Percentiles rank a stretch among this genome's conserved stretches.
Evolutionary conservation across 371 early-diverging fungal genomes (phyloP).

Genomic region (Mortierella sp.): DNA sequence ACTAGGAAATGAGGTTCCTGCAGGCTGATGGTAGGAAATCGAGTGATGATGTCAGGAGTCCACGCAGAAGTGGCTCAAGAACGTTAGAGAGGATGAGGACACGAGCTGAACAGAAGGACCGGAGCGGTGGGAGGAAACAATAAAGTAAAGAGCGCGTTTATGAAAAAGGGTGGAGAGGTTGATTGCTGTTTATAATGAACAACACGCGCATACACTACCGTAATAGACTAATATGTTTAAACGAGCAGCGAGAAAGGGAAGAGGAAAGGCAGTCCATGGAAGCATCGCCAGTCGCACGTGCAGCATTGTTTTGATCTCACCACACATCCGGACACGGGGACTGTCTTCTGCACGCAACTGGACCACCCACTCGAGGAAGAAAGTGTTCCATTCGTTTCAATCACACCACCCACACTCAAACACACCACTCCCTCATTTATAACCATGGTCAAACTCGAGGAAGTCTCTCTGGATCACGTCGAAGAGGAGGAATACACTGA

Average conservation of each 20-base stretch:
- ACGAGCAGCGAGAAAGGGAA: too few relatives aligned
- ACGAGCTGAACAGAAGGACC: not conserved
- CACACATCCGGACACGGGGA: too few relatives aligned
- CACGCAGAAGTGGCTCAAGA: too few relatives aligned
- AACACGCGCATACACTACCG: too few relatives aligned
- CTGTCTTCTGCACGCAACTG: too few relatives aligned
- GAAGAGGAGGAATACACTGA: constrained; percentile 51
- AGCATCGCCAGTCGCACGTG: too few relatives aligned
- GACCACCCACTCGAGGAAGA: too few relatives aligned
- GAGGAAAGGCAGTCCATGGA: too few relatives aligned
- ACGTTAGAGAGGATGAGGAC: not conserved
- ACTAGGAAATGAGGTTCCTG: too few relatives aligned
- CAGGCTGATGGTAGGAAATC: too few relatives aligned
- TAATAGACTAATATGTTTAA: too few relatives aligned
- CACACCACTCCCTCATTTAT: not conserved
- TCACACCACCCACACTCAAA: not conserved
- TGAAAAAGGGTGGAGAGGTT: not conserved
- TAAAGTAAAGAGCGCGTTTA: not conserved
- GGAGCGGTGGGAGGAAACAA: not conserved
- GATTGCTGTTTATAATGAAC: not conserved
- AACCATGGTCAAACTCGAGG: constrained; percentile 53
- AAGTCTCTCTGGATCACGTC: constrained; percentile 49
- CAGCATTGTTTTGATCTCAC: too few relatives aligned
- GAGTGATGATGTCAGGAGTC: not conserved
- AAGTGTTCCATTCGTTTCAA: not conserved